Percentiles rank a stretch among this genome's conserved stretches.
Conservation (phyloP, 768 basidiomycete species). For the Tulasnella calospora region DNA sequence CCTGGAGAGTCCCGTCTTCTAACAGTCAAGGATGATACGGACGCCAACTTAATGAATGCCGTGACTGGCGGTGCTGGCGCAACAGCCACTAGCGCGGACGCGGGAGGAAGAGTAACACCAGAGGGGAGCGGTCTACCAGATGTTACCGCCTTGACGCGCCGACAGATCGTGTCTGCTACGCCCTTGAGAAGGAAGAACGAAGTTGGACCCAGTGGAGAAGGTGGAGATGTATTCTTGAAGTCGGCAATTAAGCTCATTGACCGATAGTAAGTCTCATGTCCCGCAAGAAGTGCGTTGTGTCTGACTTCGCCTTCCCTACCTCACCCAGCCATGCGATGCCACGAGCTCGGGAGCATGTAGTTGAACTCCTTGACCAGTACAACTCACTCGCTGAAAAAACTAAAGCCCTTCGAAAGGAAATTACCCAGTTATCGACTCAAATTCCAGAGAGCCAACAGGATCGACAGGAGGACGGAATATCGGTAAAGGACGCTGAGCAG, state of each 20-base stretch:
- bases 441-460: constrained; percentile 18
- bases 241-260: constrained; percentile 26
- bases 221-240: constrained; percentile 25
- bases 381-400: constrained; percentile 4
- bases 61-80: constrained; percentile 1
- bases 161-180: constrained; percentile 26
- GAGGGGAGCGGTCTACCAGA: constrained; percentile 1
- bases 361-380: constrained; percentile 19
- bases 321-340: constrained; percentile 24
- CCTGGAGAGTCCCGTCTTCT: constrained; percentile 22
- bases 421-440: neutral
- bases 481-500: constrained; percentile 25
- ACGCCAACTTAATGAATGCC: neutral
- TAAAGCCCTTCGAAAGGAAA: constrained; percentile 4
- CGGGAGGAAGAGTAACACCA: constrained; percentile 11
- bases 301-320: constrained; percentile 1
- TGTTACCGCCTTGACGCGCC: constrained; percentile 12
- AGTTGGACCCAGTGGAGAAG: constrained; percentile 19
- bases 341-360: constrained; percentile 14
- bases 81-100: neutral
- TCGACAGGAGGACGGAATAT: neutral
- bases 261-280: constrained; percentile 24
- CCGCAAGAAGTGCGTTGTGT: neutral
- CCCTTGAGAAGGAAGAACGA: constrained; percentile 24
- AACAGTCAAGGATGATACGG: constrained; percentile 9